A percentile compares a stretch with the other conserved stretches of the same genome.
Evolutionary conservation across 1,284 basidiomycete genomes (phyloP).

Genomic region (Ustilago sp.): DNA sequence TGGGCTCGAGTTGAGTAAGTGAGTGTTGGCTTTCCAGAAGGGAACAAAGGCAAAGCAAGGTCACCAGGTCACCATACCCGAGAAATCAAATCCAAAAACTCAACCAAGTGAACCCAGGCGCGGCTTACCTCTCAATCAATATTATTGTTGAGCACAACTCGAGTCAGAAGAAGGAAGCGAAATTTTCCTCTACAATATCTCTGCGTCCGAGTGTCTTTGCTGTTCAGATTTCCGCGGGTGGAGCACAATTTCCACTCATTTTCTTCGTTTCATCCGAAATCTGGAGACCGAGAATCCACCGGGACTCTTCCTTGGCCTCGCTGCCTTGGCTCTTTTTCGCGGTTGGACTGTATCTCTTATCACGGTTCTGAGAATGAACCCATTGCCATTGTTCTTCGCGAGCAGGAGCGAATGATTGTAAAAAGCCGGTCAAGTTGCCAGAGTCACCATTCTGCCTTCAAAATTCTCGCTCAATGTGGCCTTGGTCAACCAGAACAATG

Average conservation of each 20-base stretch:
- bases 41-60: not conserved
- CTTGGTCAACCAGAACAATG: no score
- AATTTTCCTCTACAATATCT: conserved; percentile 15
- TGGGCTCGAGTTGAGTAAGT: not conserved
- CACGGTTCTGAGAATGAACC: not conserved
- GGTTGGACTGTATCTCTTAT: not conserved
- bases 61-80: conserved; percentile 26
- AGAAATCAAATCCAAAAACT: not conserved
- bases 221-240: not conserved
- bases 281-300: conserved; percentile 8
- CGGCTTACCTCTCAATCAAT: conserved; percentile 21
- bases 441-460: not conserved
- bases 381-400: not conserved
- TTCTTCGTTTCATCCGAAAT: not conserved
- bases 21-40: not conserved
- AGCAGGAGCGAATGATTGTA: not conserved
- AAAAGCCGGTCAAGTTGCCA: conserved; percentile 19
- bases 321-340: not conserved
- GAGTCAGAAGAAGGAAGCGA: conserved; percentile 8
- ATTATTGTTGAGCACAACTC: not conserved
- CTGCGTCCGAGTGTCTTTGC: not conserved
- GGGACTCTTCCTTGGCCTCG: not conserved
- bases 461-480: not conserved
- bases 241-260: not conserved
- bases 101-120: not conserved